phyloP scores from a whole-genome alignment of 805 yeast genomes.

The Jamesozyma piceae region DNA sequence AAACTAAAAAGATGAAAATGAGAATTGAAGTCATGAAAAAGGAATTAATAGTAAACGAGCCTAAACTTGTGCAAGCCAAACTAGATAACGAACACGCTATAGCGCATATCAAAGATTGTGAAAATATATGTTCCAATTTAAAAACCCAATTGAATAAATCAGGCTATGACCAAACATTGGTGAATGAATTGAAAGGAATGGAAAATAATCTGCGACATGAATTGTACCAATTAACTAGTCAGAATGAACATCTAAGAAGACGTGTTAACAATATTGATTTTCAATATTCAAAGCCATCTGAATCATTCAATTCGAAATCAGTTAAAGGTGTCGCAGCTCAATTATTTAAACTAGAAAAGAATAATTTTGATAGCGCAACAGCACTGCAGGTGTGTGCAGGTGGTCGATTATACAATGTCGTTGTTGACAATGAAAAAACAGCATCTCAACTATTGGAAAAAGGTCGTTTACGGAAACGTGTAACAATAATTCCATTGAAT shows the following conservation, averaged over 20 bases:
- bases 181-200: slow-evolving; percentile 37
- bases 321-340: slow-evolving; percentile 90
- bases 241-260: slow-evolving; percentile 49
- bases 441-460: slow-evolving; percentile 75
- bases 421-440: slow-evolving; percentile 77
- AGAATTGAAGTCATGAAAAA: slow-evolving; percentile 47
- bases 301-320: slow-evolving; percentile 47
- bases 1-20: slow-evolving; percentile 50
- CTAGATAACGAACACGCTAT: slow-evolving; percentile 38
- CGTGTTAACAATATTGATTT: slow-evolving; percentile 69
- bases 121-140: slow-evolving; percentile 31
- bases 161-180: slow-evolving; percentile 48
- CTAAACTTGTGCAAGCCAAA: slow-evolving; percentile 46
- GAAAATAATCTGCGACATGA: slow-evolving; percentile 39
- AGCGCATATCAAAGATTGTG: slow-evolving; percentile 30
- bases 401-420: slow-evolving; percentile 76
- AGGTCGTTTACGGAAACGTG: slow-evolving; percentile 71
- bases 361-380: slow-evolving; percentile 50
- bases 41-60: slow-evolving; percentile 39
- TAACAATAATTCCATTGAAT: slow-evolving; percentile 86
- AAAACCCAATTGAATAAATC: slow-evolving; percentile 37
- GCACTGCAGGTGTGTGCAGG: slow-evolving; percentile 96
- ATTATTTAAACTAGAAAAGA: slow-evolving; percentile 54
- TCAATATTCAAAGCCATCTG: slow-evolving; percentile 53
- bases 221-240: slow-evolving; percentile 35